phyloP scores from a whole-genome alignment of 306 rosid genomes.

The Begonia fuchsioides region DNA sequence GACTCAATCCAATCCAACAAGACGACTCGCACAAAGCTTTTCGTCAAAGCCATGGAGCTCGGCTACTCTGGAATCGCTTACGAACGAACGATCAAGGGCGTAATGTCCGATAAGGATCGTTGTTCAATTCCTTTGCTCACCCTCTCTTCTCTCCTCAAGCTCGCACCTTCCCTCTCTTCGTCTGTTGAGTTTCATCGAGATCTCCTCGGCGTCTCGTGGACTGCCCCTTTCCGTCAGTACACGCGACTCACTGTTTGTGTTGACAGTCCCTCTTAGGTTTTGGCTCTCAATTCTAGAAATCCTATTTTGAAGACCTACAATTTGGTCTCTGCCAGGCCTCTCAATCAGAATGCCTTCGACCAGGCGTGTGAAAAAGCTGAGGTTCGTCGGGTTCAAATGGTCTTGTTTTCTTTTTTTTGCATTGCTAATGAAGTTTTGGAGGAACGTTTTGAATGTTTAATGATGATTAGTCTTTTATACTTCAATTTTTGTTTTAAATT shows the following conservation, averaged over 20 bases:
- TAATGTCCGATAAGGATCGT: slow-evolving; percentile 76
- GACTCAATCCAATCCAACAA: slow-evolving; percentile 24
- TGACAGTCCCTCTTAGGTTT: slow-evolving; percentile 25
- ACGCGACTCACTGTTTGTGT: slow-evolving; percentile 63
- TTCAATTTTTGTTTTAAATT: too few relatives aligned
- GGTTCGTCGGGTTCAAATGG: slow-evolving; percentile 23
- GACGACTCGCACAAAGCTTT: slow-evolving; percentile 38
- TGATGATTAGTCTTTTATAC: too few relatives aligned
- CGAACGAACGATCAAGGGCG: slow-evolving; percentile 68
- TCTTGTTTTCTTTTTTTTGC: slow-evolving; percentile 1
- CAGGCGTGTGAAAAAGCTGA: slow-evolving; percentile 63
- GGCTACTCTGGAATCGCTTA: slow-evolving; percentile 87
- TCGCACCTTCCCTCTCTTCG: slow-evolving; percentile 44
- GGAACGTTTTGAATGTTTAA: neutral
- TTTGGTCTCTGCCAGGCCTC: slow-evolving; percentile 58
- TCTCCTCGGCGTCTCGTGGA: slow-evolving; percentile 33
- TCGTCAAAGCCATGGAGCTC: slow-evolving; percentile 59
- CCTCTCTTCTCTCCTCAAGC: slow-evolving; percentile 51
- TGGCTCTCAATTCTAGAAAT: slow-evolving; percentile 55
- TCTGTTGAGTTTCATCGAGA: slow-evolving; percentile 64
- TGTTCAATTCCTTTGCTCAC: slow-evolving; percentile 50
- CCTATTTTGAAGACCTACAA: slow-evolving; percentile 74
- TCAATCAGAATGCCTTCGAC: slow-evolving; percentile 48
- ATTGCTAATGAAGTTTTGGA: neutral
- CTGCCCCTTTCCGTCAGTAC: slow-evolving; percentile 77